Base-by-base conservation (phyloP, 768 basidiomycete genomes). In the Leucocoprinus birnbaumii region DNA sequence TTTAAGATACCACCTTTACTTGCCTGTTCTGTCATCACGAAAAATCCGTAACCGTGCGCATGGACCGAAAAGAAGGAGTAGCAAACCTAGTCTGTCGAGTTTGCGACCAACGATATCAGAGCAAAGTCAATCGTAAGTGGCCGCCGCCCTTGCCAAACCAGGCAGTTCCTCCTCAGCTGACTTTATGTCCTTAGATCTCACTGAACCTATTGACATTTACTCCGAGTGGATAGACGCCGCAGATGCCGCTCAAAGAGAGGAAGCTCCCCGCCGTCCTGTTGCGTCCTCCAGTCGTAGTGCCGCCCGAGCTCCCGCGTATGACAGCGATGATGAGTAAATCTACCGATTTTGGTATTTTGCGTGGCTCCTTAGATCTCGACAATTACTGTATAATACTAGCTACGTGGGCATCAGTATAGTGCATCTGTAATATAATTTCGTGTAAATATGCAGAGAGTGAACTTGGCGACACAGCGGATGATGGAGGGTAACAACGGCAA, bases 181-280 rank as follows among this genome's bases (percentile, higher is more conserved):
- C 38, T 42, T 45, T 38, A 16, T 47, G n/a, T n/a, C n/a, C n/a
- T 13, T 65, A 94, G 91, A 94, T 67, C 75, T 94, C 50, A 91
- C 91, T 1, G 91, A 93, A 61, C 83, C 91, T 14, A 84, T 94
- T 54, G 91, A 94, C 68, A 89, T 94, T 26, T 94, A 92, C 67
- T 91, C 91, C 6, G 89, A 91, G 65, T 94, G 91, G 91, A 91
- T 93, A 59, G 90, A 92, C 66, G 90, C 90, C 47, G 88, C 89
- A 5, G 90, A 92, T 66, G 86, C 87, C 8, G 90, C 89, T 31
- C 86, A 91, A 66, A 80, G 75, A 56, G 83, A 87, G 47, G 81
- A 80, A 16, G 80, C 80, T 14, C 75, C 73, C 22, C 81, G 83
- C 37, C 80, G 85, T 41, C 77, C 82, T 2, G 71, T 77, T 24